Base-by-base conservation (phyloP, 2,329 filamentous ascomycete genomes). In the Aspergillus glaucus region DNA sequence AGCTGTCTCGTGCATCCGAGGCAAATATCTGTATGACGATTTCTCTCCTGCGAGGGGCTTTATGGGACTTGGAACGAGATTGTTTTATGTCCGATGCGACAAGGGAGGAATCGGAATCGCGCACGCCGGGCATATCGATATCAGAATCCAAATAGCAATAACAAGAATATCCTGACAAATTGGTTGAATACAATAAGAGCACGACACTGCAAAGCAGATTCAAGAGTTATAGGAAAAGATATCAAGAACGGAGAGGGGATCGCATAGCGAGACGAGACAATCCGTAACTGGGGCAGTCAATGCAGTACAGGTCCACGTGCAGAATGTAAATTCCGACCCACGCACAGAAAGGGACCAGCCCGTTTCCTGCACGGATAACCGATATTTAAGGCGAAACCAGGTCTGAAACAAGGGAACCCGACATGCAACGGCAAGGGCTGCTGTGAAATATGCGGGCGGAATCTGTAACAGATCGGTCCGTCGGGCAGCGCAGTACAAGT, bases 21-120 rank as follows among this genome's bases (percentile, higher is more conserved):
- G 54, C 58, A 47, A 49, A 59, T 50, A 58, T 54, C 53, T 56
- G 58, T 52, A 57, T 52, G 45, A 54, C 47, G 26, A 62, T 47
- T 53, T 67, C 60, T 50, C 61, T 60, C 52, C 60, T 66, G 53
- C 65, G 63, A 34, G 73, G 64, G 30, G 62, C 50, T 56, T 72
- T 73, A 58, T 72, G 70, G 53, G 69, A 62, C 60, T 62, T 71
- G 52, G 72, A 54, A 32, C 62, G 57, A 26, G 63, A 58, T 47
- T 55, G 62, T 52, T 63, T 62, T 34, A 57, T 12, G 55, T 54
- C 52, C 50, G 52, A 52, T 48, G 58, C 58, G 57, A 57, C 56
- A 51, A 55, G 55, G 54, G 60, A 57, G 43, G 62, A 49, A 54
- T 56, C 56, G 54, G 55, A 55, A 54, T 60, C 48, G 49, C 61